Percentiles rank a stretch among this genome's conserved stretches.
Conservation (phyloP, 495 filamentous ascomycete genomes). For the Usnea hakonensis region DNA sequence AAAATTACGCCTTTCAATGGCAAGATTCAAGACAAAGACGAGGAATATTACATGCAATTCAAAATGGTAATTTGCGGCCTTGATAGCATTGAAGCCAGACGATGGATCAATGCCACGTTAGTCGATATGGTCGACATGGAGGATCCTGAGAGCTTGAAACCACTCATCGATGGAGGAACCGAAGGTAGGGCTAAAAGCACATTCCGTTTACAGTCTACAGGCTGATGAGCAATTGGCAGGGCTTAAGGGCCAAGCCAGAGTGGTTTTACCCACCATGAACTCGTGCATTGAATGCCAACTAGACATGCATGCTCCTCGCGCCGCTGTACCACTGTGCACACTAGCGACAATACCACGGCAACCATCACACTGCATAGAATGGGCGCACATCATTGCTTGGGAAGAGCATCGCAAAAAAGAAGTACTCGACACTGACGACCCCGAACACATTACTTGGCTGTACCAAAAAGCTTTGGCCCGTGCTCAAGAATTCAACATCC, state of each 20-base stretch:
- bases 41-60: conserved; percentile 98
- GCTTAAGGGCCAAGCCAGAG: conserved; percentile 94
- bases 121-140: conserved; percentile 80
- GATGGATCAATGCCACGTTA: conserved; percentile 96
- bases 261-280: conserved; percentile 84
- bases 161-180: conserved; percentile 92
- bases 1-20: conserved; percentile 88
- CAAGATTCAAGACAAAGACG: conserved; percentile 94
- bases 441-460: conserved; percentile 95
- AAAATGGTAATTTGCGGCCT: conserved; percentile 90
- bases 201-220: not conserved
- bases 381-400: conserved; percentile 90
- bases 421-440: conserved; percentile 86
- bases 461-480: conserved; percentile 77
- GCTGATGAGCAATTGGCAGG: conserved; percentile 38
- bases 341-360: conserved; percentile 95
- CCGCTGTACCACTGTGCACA: conserved; percentile 92
- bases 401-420: conserved; percentile 49
- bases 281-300: conserved; percentile 98
- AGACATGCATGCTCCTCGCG: conserved; percentile 91
- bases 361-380: conserved; percentile 97
- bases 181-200: conserved; percentile 52
- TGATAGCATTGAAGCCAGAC: conserved; percentile 91
- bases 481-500: conserved; percentile 81
- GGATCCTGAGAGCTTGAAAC: conserved; percentile 74